Evolutionary conservation across 2,329 filamentous ascomycete genomes (phyloP), one percentile per base, ranked within the genome.

Genomic region (Fusarium marasasianum): DNA sequence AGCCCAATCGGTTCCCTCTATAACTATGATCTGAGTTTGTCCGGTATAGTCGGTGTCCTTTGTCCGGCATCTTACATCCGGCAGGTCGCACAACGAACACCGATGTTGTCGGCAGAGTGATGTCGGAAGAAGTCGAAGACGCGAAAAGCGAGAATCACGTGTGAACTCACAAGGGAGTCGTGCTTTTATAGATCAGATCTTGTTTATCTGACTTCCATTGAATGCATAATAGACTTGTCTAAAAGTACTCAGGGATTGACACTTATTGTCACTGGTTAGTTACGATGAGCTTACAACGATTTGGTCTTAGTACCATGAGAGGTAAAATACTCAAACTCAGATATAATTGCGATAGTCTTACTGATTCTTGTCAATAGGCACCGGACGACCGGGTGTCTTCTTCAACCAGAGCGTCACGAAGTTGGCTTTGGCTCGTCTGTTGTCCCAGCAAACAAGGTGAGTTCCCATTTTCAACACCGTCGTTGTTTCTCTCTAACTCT

Each of bases 381-480:
- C 26, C 20, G 20, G 17, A 18, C 33, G 47, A 8, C 63, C 54
- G 7, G 50, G 47, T 24, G 10, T 26, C 38, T 43, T 56, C 8
- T 13, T 69, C 38, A 47, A 17, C 11, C 26, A 40, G 5, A 59
- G 40, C 10, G 24, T 31, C 35, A 4, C 35, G 8, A 54, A 40
- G 24, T 24, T 53, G 17, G 22, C 40, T 20, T 20, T 44, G 3
- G 10, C 40, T 24, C 69, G 63, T 17, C 26, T 64, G 0, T 14
- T 72, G 14, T 72, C 69, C 4, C 69, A 72, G n/a, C 29, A 72
- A n/a, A 20, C 63, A 18, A 31, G 56, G 31, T 54, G 40, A 38
- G 48, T 43, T n/a, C 35, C 5, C 29, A 24, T 13, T n/a, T 22
- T 31, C 20, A 22, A 48, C 26, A 8, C 20, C 26, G 14, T 48